These are phyloP conservation scores for Penicillium psychrofluorescens DNA, from an alignment of 495 filamentous ascomycete species.

Conservation along the genomic window DNA sequence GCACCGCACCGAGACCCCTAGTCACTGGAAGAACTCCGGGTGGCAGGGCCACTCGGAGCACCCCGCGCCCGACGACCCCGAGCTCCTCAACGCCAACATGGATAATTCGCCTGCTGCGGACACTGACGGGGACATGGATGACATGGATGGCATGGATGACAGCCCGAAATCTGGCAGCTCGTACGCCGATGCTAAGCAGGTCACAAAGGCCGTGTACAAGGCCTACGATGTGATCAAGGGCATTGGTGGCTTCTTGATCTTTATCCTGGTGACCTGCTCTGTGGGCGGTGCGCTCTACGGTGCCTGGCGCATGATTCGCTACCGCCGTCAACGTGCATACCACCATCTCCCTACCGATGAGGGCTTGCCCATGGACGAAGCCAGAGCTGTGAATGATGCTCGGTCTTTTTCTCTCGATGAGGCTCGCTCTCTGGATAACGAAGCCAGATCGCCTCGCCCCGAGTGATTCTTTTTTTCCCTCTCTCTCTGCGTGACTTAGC, in stretches of 20 bases:
- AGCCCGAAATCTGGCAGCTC: slow-evolving; percentile 1
- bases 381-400: too few relatives aligned
- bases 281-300: slow-evolving; percentile 21
- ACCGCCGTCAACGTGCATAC: slow-evolving; percentile 24
- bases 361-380: slow-evolving; percentile 16
- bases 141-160: slow-evolving; percentile 2
- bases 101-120: background rate
- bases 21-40: slow-evolving; percentile 29
- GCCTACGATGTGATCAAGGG: slow-evolving; percentile 31
- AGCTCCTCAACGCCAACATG: slow-evolving; percentile 15
- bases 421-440: too few relatives aligned
- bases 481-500: too few relatives aligned
- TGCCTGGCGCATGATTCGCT: slow-evolving; percentile 14
- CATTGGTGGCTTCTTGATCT: slow-evolving; percentile 25
- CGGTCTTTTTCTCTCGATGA: too few relatives aligned
- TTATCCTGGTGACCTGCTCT: slow-evolving; percentile 20
- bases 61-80: slow-evolving; percentile 27
- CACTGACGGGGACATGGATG: slow-evolving; percentile 8
- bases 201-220: slow-evolving; percentile 23
- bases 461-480: too few relatives aligned
- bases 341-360: slow-evolving; percentile 28
- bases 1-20: slow-evolving; percentile 19
- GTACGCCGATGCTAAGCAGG: slow-evolving; percentile 22
- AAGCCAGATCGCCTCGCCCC: too few relatives aligned
- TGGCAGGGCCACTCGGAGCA: slow-evolving; percentile 16